Evolutionary conservation across 140 eudicot species (phyloP), one percentile per base, ranked within the genome.

Genomic region (Erigeron philadelphicus): DNA sequence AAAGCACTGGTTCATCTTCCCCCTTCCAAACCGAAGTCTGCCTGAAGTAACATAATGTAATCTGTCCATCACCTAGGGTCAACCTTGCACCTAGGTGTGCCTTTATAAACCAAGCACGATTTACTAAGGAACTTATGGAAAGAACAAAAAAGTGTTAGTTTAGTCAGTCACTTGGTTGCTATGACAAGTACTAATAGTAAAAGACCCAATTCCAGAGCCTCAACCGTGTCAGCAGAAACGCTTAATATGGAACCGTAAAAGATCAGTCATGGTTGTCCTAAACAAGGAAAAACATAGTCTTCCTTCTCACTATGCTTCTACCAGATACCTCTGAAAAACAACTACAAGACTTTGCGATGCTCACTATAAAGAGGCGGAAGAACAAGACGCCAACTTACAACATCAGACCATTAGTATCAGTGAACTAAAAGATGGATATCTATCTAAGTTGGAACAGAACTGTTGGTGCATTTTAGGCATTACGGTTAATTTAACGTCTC

Each of bases 151-250:
- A 31, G 38, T 31, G 38, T 31, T 48, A 66, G 45, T 25, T 48
- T 21, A 45, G 71, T 23, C 4, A 15, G 19, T n/a, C 49, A 23
- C 31, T 67, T 1, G 25, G 19, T n/a, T 67, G 21, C 49, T 67
- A 49, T 67, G 60, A 48, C 56, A 66, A 18, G 47, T 66, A 38
- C 55, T 8, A 62, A 62, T 62, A 49, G 49, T 41, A 16, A 66
- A 31, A 3, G 38, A 2, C 38, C 38, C 38, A 31, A 3, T 3
- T 2, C 38, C 38, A 3, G 13, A 19, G 70, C 18, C 58, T 11
- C 42, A 66, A 66, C 23, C 71, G 11, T 46, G 42, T 43, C 17
- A 11, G 9, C 5, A 11, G 53, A 44, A 43, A 10, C 45, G 43
- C 44, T 45, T 44, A 61, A 11, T 61, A 61, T 45, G 9, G 38